Evolutionary conservation across 306 rosid genomes (phyloP), one percentile per base, ranked within the genome.

Genomic region (Hippophae tibetana): DNA sequence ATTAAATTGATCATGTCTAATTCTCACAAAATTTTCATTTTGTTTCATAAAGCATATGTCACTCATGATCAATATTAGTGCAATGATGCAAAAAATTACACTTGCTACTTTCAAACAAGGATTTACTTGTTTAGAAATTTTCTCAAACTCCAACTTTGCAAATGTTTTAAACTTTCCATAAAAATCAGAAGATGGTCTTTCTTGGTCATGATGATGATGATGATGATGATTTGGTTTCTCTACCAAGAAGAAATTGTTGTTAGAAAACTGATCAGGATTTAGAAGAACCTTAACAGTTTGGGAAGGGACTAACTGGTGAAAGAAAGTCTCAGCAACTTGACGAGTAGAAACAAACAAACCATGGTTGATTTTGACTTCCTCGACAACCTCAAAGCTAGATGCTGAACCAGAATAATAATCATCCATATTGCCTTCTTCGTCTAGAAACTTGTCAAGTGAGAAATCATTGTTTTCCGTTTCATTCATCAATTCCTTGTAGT

Each of bases 281-380:
- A 79, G 81, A 41, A 84, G 87, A 56, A 90, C 87, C 75, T 87
- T 71, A 6, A 87, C 73, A 0, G 86, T 87, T 69, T 90, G 82
- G 46, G 94, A 90, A 61, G 97, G 97, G 56, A 67, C 75, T 56
- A 82, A 62, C 70, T 90, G 90, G 78, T 84, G 97, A 42, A 84
- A 79, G 81, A 84, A 82, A 56, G 97, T 90, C 48, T 82, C 79
- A 1, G 94, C 84, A 8, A 72, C 95, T 66, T 68, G 97, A 54
- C 84, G 52, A 40, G 89, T 82, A 11, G 95, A 87, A 61, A 90
- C 74, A 49, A 87, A 70, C 73, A 90, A 74, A 26, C 95, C 94
- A 59, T 81, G 97, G 52, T 70, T 90, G 0, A 90, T 80, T 67
- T 79, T 82, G 43, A 55, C 60, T 72, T 87, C 94, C 65, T 87